These are phyloP conservation scores for Tulasnella sp. DNA, from an alignment of 768 basidiomycete genomes.

Conservation along the genomic window DNA sequence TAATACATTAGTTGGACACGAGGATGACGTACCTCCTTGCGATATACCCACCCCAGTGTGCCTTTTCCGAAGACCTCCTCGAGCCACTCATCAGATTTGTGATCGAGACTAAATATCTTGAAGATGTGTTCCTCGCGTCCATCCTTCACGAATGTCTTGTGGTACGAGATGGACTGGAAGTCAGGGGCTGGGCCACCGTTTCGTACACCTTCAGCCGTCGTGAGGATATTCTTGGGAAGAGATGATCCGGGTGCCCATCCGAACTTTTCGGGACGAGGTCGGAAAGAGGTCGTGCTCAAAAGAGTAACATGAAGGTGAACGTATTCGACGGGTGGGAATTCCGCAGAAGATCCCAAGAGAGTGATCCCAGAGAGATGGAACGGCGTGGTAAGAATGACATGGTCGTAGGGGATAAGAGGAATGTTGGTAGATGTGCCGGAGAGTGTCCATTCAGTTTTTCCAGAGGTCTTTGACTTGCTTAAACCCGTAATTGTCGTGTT, in stretches of 20 bases:
- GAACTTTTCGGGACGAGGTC: constrained; percentile 57
- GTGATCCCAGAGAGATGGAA: constrained; percentile 55
- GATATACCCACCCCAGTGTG: constrained; percentile 64
- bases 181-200: constrained; percentile 34
- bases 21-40: constrained; percentile 49
- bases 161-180: constrained; percentile 82
- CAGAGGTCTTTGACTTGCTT: background rate
- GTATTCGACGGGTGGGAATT: constrained; percentile 42
- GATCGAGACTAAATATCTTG: constrained; percentile 72
- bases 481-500: constrained; percentile 40
- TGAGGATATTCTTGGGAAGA: constrained; percentile 56
- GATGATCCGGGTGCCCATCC: constrained; percentile 33
- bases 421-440: background rate
- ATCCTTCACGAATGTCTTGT: constrained; percentile 34
- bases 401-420: constrained; percentile 36
- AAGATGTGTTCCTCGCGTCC: constrained; percentile 47
- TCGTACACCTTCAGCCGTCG: constrained; percentile 47
- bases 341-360: constrained; percentile 25
- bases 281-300: constrained; percentile 59
- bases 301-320: constrained; percentile 81
- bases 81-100: constrained; percentile 59
- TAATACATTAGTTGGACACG: background rate
- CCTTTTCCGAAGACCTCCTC: constrained; percentile 44
- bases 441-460: constrained; percentile 5
- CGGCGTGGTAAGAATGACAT: constrained; percentile 78